phyloP scores from a whole-genome alignment of 1,139 yeast species.

The Zygosaccharomyces pseudobailii region DNA sequence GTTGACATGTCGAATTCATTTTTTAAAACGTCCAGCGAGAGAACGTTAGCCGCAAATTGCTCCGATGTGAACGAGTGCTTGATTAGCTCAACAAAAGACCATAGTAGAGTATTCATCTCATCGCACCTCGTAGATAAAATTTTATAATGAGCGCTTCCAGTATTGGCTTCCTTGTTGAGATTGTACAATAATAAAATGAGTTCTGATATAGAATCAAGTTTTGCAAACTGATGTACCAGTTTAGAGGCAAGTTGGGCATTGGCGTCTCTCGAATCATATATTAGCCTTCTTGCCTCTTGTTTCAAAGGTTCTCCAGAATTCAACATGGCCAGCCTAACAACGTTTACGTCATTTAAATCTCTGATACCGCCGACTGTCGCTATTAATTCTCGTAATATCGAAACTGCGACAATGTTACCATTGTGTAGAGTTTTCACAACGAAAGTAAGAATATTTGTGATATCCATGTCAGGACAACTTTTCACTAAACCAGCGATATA shows the following conservation, averaged over 20 bases:
- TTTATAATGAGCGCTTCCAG: slow-evolving; percentile 56
- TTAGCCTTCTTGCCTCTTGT: slow-evolving; percentile 52
- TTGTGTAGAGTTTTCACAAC: slow-evolving; percentile 61
- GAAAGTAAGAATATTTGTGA: slow-evolving; percentile 54
- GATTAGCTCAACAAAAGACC: slow-evolving; percentile 57
- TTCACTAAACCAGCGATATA: slow-evolving; percentile 64
- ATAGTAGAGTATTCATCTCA: slow-evolving; percentile 61
- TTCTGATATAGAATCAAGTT: slow-evolving; percentile 52
- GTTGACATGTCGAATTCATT: slow-evolving; percentile 50
- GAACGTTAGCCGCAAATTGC: slow-evolving; percentile 39
- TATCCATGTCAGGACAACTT: slow-evolving; percentile 48
- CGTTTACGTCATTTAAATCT: slow-evolving; percentile 36
- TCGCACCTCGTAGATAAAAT: slow-evolving; percentile 68
- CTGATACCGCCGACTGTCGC: slow-evolving; percentile 81
- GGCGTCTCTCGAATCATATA: slow-evolving; percentile 56
- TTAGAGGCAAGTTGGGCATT: slow-evolving; percentile 48
- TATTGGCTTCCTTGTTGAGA: slow-evolving; percentile 41
- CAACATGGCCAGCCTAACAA: slow-evolving; percentile 57
- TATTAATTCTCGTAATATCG: slow-evolving; percentile 65
- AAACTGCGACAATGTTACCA: slow-evolving; percentile 57
- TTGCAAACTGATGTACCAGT: slow-evolving; percentile 46
- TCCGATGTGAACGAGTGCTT: slow-evolving; percentile 45
- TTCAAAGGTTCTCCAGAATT: slow-evolving; percentile 62
- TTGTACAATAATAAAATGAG: slow-evolving; percentile 60
- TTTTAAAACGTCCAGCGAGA: slow-evolving; percentile 46